Evolutionary conservation across 2,329 filamentous ascomycete genomes (phyloP).

Genomic region (Neodidymelliopsis sp.): DNA sequence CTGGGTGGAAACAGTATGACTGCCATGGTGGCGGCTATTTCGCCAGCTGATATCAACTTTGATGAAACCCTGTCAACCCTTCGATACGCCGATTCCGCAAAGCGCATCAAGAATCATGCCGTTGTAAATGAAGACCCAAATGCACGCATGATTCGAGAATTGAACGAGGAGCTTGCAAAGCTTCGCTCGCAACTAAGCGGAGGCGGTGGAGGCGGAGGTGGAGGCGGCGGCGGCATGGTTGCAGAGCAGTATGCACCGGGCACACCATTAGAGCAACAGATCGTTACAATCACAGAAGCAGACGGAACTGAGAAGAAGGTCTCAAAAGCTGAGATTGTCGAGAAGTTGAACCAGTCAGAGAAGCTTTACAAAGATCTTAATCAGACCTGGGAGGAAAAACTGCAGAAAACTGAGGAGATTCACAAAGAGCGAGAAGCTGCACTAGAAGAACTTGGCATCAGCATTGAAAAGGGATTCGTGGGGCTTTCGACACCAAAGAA

Average conservation of each 20-base stretch:
- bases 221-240: constrained; percentile 54
- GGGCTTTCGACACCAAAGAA: constrained; percentile 96
- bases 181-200: constrained; percentile 80
- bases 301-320: constrained; percentile 93
- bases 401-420: constrained; percentile 93
- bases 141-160: constrained; percentile 95
- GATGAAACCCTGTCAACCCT: constrained; percentile 96
- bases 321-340: constrained; percentile 96
- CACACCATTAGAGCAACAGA: constrained; percentile 92
- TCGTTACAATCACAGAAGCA: constrained; percentile 87
- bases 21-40: constrained; percentile 99
- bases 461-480: constrained; percentile 97
- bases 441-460: constrained; percentile 95
- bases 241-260: constrained; percentile 88
- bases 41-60: constrained; percentile 98
- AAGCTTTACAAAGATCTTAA: constrained; percentile 96
- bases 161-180: constrained; percentile 91
- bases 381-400: constrained; percentile 98
- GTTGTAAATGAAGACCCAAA: constrained; percentile 99
- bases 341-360: constrained; percentile 94
- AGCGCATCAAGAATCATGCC: constrained; percentile 99
- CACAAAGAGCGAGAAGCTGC: constrained; percentile 97
- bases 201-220: constrained; percentile 49
- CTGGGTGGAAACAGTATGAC: constrained; percentile 99
- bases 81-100: constrained; percentile 95